A percentile compares a stretch with the other conserved stretches of the same genome.
These are phyloP conservation scores for Cytospora schulzeri DNA, from an alignment of 2,329 filamentous ascomycete genomes.

Conservation along the genomic window DNA sequence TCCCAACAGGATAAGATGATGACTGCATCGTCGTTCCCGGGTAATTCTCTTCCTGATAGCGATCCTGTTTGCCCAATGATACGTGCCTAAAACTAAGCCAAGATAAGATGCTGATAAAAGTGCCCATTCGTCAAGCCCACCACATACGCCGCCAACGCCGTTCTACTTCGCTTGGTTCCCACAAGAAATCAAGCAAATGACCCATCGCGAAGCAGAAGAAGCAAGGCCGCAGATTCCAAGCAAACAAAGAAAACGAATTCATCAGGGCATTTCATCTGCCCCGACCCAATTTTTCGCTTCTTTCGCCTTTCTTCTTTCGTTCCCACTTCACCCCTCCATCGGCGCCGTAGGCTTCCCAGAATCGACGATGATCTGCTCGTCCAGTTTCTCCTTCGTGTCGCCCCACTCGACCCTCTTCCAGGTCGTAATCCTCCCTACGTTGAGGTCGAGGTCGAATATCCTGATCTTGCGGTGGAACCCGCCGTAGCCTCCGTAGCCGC, in stretches of 20 bases:
- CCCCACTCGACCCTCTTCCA: conserved; percentile 86
- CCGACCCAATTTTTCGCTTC: not conserved
- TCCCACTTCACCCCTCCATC: conserved; percentile 29
- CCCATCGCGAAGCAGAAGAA: conserved; percentile 2
- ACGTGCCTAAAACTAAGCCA: not conserved
- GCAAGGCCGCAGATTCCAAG: not conserved
- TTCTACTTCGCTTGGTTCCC: conserved; percentile 21
- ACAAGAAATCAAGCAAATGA: conserved; percentile 15
- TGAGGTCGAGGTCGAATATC: conserved; percentile 92
- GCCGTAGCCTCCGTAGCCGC: conserved; percentile 90
- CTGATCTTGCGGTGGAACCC: conserved; percentile 82
- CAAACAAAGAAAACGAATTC: not conserved
- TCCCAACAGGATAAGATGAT: not conserved
- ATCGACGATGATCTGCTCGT: conserved; percentile 69
- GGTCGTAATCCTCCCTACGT: conserved; percentile 82
- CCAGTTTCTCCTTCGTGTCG: conserved; percentile 53
- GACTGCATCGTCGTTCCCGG: not conserved
- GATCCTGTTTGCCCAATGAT: not conserved
- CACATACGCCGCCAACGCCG: conserved; percentile 18
- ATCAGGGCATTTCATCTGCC: not conserved
- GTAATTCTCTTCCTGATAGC: not conserved
- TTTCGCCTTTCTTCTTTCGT: not conserved
- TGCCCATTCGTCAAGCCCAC: not conserved
- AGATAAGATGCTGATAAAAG: not conserved
- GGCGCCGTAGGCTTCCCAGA: conserved; percentile 51